These are phyloP conservation scores for Lachnellula hyalina DNA, from an alignment of 2,329 filamentous ascomycete genomes.

Conservation along the genomic window DNA sequence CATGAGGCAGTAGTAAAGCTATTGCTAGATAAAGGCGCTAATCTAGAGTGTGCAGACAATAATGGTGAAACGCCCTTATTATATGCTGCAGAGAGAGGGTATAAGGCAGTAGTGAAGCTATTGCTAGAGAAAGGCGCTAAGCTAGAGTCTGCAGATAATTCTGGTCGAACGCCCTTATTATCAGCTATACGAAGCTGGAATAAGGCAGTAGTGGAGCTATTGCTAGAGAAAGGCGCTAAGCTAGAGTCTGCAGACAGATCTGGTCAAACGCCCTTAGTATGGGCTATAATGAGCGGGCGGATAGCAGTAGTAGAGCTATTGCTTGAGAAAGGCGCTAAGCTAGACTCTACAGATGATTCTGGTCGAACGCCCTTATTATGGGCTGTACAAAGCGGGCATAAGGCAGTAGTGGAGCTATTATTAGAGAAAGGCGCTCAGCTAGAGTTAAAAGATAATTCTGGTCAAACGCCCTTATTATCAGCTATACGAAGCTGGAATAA, in stretches of 20 bases:
- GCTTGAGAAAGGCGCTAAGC: too few species aligned
- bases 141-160: slow-evolving; percentile 1
- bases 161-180: slow-evolving; percentile 2
- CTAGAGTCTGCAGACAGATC: not conserved
- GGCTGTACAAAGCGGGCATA: slow-evolving; percentile 21
- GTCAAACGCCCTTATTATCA: slow-evolving; percentile 4
- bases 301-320: too few species aligned
- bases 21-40: slow-evolving; percentile 1
- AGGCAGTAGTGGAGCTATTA: slow-evolving; percentile 18
- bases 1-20: not conserved
- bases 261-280: slow-evolving; percentile 8
- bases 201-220: not conserved
- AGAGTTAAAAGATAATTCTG: slow-evolving; percentile 2
- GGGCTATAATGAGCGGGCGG: slow-evolving; percentile 2
- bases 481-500: slow-evolving; percentile 4
- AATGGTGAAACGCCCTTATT: slow-evolving; percentile 18
- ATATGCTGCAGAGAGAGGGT: slow-evolving; percentile 20
- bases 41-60: not conserved
- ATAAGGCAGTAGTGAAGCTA: slow-evolving; percentile 22
- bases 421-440: slow-evolving; percentile 19
- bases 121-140: slow-evolving; percentile 18
- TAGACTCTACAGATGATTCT: too few species aligned
- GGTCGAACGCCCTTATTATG: slow-evolving; percentile 20
- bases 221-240: slow-evolving; percentile 2
- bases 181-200: slow-evolving; percentile 8